Percentiles rank a stretch among this genome's conserved stretches.
Conservation (phyloP, 495 filamentous ascomycete genomes). For the Aspergillus bridgeri region DNA sequence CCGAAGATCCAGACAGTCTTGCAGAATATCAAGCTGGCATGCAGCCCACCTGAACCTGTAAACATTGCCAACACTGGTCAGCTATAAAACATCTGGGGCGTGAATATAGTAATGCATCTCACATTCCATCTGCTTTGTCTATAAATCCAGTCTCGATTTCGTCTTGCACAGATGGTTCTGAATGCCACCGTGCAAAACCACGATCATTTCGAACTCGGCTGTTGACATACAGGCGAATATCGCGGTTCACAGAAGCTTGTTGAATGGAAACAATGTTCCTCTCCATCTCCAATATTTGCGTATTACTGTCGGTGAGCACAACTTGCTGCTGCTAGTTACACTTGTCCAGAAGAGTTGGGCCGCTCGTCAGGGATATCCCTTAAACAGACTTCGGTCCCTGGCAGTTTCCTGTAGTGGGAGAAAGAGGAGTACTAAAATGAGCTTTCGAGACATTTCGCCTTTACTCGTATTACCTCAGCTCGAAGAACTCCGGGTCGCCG, state of each 20-base stretch:
- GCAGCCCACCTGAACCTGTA: conserved; percentile 38
- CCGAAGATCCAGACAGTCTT: conserved; percentile 15
- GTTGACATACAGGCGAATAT: conserved; percentile 24
- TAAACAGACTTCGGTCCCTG: too few species aligned
- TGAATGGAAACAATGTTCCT: conserved; percentile 8
- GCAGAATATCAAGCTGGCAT: conserved; percentile 34
- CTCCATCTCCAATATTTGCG: neutral
- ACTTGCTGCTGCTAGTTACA: too few species aligned
- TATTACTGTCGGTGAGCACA: too few species aligned
- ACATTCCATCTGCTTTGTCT: conserved; percentile 36
- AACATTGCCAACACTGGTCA: conserved; percentile 5
- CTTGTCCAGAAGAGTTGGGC: too few species aligned
- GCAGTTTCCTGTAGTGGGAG: too few species aligned
- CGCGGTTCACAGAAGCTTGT: conserved; percentile 12
- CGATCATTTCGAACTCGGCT: conserved; percentile 9
- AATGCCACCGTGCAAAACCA: conserved; percentile 19
- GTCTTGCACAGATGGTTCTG: conserved; percentile 9
- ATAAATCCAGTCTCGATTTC: conserved; percentile 26
- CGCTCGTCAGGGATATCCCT: too few species aligned
- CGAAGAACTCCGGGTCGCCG: too few species aligned
- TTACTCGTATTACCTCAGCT: too few species aligned
- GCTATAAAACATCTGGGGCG: conserved; percentile 2
- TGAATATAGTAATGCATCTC: conserved; percentile 5
- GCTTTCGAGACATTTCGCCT: too few species aligned
- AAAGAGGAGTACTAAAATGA: too few species aligned